Conservation (phyloP, 2,329 filamentous ascomycete genomes). For the Scleromitrula shiraiana region DNA sequence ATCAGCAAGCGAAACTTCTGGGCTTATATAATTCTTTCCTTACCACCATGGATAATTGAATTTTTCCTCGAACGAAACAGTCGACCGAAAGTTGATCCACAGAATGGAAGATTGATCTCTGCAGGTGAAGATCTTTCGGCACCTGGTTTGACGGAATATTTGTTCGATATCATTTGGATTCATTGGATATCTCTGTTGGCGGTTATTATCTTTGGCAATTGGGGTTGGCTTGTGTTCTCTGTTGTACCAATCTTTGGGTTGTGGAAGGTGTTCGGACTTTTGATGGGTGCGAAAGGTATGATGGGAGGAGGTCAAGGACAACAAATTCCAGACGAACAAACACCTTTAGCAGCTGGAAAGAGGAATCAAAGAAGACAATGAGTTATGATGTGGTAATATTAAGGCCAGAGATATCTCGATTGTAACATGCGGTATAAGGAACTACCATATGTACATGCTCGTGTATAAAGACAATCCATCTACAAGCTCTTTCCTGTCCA, state of each 20-base stretch:
- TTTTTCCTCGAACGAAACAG: slow-evolving; percentile 79
- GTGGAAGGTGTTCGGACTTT: slow-evolving; percentile 29
- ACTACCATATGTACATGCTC: not conserved
- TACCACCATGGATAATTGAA: slow-evolving; percentile 71
- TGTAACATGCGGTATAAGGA: too few species aligned
- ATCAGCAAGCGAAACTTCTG: slow-evolving; percentile 55
- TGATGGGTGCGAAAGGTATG: slow-evolving; percentile 30
- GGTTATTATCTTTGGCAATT: slow-evolving; percentile 75
- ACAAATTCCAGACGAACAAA: slow-evolving; percentile 24
- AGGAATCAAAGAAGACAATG: slow-evolving; percentile 27
- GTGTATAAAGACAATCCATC: not conserved
- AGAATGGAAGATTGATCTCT: slow-evolving; percentile 47
- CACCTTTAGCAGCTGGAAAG: slow-evolving; percentile 22
- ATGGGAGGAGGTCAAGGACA: slow-evolving; percentile 25
- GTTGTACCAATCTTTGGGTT: slow-evolving; percentile 27
- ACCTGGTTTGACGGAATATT: slow-evolving; percentile 86
- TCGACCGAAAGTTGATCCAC: slow-evolving; percentile 62
- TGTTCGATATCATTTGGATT: slow-evolving; percentile 96
- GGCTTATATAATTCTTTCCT: slow-evolving; percentile 63
- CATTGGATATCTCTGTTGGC: slow-evolving; percentile 71
- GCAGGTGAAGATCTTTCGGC: slow-evolving; percentile 84
- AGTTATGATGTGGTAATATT: not conserved
- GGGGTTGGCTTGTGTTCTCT: slow-evolving; percentile 59
- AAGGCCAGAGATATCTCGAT: too few species aligned
- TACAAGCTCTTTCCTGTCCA: slow-evolving; percentile 36